A percentile compares a stretch with the other conserved stretches of the same genome.
These are phyloP conservation scores for Kwoniella heveanensis DNA, from an alignment of 768 basidiomycete species.

Conservation along the genomic window DNA sequence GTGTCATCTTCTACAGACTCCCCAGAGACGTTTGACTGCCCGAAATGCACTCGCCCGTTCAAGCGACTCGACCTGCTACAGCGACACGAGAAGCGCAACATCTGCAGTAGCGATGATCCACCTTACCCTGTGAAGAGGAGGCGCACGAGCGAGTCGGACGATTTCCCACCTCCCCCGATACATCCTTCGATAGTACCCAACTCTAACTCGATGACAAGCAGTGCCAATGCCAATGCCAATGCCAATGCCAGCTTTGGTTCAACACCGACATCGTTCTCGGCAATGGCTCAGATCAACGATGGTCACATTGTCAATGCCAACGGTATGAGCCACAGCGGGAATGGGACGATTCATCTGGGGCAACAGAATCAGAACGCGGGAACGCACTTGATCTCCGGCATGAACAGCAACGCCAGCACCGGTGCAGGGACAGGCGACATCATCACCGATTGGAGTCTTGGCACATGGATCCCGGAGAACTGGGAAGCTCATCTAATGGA, in stretches of 20 bases:
- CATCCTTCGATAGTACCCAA: background rate
- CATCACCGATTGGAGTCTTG: constrained; percentile 15
- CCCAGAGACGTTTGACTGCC: constrained; percentile 24
- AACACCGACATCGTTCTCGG: background rate
- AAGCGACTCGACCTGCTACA: constrained; percentile 45
- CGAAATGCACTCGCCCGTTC: constrained; percentile 35
- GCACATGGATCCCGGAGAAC: constrained; percentile 27
- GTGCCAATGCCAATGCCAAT: background rate
- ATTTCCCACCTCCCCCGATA: background rate
- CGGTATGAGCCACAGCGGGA: background rate
- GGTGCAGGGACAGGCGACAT: constrained; percentile 3
- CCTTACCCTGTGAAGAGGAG: constrained; percentile 3
- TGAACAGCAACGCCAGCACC: background rate
- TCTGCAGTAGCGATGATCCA: constrained; percentile 25
- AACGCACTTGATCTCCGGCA: too few species aligned
- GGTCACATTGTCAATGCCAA: too few species aligned
- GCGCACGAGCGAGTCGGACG: constrained; percentile 11
- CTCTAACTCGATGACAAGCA: constrained; percentile 1
- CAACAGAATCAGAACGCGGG: background rate
- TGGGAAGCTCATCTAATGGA: constrained; percentile 27
- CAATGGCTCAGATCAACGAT: background rate
- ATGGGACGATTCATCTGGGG: background rate
- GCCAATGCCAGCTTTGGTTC: background rate
- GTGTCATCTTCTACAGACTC: constrained; percentile 22
- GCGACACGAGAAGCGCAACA: constrained; percentile 40